Evolutionary conservation across 2,329 filamentous ascomycete genomes (phyloP), one percentile per base, ranked within the genome.

Genomic region (Onygena corvina): DNA sequence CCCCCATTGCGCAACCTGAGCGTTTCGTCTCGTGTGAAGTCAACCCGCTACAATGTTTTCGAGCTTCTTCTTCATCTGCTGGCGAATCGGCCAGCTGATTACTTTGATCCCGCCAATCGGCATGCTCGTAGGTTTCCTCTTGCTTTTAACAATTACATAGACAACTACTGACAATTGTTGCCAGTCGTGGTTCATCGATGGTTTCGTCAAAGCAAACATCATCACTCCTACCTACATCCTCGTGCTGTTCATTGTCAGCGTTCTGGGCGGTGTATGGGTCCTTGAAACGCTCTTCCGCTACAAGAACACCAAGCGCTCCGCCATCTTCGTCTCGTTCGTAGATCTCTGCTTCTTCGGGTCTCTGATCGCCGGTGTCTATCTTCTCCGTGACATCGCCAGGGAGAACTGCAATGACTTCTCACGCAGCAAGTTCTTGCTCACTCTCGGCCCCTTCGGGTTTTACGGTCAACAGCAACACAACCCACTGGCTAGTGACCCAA

Each of bases 361-460:
- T n/a, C 74, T 81, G 63, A 79, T 81, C 51, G 78, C 76, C 3
- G 73, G 67, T 20, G 77, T 80, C 52, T 79, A 78, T 57, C 67
- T 73, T 49, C 68, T 81, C 40, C 73, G 79, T 51, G 70, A 70
- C 50, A 77, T 81, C 56, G 62, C 75, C 12, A 61, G 72, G 51
- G 76, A 78, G 50, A 74, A 87, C 71, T 96, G 90, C 75, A 69
- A 76, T 14, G 66, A 72, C 63, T 75, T 86, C 64, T 60, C 61
- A 8, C 69, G 68, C 47, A 67, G 70, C 44, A 60, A 67, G 18
- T 80, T 79, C 64, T 75, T 75, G 58, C 62, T 77, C 48, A 72
- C 74, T 45, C 71, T 88, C 36, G 83, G 83, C 9, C 70, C 76
- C 9, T 77, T 86, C 53, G 76, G 78, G 25, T 71, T 67, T 54